Evolutionary conservation across 345 rosid species (phyloP).

Genomic region (Linum tenue): DNA sequence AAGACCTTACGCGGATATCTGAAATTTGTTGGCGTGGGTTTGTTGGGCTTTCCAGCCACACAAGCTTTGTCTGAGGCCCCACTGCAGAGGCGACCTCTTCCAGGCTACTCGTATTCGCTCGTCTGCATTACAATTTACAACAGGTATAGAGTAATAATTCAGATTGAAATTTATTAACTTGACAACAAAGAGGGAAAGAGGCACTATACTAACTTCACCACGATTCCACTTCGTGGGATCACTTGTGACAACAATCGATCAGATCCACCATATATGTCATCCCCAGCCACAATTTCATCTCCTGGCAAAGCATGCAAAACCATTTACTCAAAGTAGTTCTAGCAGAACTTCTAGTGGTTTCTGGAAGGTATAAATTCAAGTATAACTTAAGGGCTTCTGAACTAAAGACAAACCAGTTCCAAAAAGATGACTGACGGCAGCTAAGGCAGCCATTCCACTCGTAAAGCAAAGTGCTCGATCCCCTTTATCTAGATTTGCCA

Average conservation of each 20-base stretch:
- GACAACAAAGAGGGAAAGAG: not conserved
- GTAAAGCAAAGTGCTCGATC: slow-evolving; percentile 95
- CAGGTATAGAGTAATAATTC: slow-evolving; percentile 16
- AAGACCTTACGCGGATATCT: slow-evolving; percentile 53
- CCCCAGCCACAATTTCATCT: slow-evolving; percentile 85
- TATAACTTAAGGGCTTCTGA: not conserved
- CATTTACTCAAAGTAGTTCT: not conserved
- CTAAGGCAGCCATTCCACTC: slow-evolving; percentile 97
- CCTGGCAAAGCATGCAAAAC: slow-evolving; percentile 23
- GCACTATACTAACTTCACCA: slow-evolving; percentile 57
- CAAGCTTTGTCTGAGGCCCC: slow-evolving; percentile 73
- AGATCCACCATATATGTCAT: slow-evolving; percentile 90
- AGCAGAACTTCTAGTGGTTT: too few species aligned
- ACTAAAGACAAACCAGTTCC: slow-evolving; percentile 34
- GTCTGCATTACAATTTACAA: slow-evolving; percentile 30
- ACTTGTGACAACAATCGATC: slow-evolving; percentile 85
- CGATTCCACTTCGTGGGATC: slow-evolving; percentile 60
- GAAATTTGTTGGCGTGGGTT: slow-evolving; percentile 77
- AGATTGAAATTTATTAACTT: slow-evolving; percentile 5
- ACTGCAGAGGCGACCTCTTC: slow-evolving; percentile 70
- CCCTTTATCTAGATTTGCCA: slow-evolving; percentile 91
- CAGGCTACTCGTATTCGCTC: slow-evolving; percentile 61
- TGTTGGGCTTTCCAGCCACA: slow-evolving; percentile 90
- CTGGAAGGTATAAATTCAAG: not conserved
- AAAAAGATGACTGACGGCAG: slow-evolving; percentile 69